These are phyloP conservation scores for Fusarium penzigii DNA, from an alignment of 2,329 filamentous ascomycete species.

Conservation along the genomic window DNA sequence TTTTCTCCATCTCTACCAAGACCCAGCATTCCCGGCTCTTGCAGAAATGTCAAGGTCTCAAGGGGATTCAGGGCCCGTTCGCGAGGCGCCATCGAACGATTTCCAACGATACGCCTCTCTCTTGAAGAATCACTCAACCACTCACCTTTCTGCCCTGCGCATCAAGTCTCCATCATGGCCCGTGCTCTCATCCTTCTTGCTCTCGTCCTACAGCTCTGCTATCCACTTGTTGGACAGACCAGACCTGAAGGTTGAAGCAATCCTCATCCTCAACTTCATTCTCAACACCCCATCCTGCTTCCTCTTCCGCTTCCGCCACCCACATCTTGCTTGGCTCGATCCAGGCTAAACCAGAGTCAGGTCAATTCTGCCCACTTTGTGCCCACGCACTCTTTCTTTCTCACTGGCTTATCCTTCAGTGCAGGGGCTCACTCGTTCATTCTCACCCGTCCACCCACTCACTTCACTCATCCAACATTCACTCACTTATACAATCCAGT, in stretches of 20 bases:
- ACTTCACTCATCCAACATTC: background rate
- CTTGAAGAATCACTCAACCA: constrained; percentile 5
- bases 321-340: background rate
- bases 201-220: background rate
- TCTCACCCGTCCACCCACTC: no score
- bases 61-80: constrained; percentile 6
- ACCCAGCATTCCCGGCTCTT: background rate
- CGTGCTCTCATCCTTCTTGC: background rate
- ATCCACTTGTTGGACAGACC: no score
- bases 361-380: background rate
- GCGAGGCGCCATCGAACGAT: constrained; percentile 22
- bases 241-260: no score
- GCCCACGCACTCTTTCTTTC: no score
- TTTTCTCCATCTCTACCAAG: background rate
- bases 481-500: background rate
- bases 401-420: no score
- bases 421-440: no score
- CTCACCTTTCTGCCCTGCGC: constrained; percentile 5
- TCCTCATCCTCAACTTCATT: no score
- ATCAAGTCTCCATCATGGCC: background rate
- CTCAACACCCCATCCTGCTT: no score
- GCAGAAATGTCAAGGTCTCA: background rate
- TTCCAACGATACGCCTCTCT: constrained; percentile 19
- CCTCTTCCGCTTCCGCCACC: background rate
- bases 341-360: background rate